These are phyloP conservation scores for Puccinia hordei DNA, from an alignment of 1,284 basidiomycete genomes.

Conservation along the genomic window DNA sequence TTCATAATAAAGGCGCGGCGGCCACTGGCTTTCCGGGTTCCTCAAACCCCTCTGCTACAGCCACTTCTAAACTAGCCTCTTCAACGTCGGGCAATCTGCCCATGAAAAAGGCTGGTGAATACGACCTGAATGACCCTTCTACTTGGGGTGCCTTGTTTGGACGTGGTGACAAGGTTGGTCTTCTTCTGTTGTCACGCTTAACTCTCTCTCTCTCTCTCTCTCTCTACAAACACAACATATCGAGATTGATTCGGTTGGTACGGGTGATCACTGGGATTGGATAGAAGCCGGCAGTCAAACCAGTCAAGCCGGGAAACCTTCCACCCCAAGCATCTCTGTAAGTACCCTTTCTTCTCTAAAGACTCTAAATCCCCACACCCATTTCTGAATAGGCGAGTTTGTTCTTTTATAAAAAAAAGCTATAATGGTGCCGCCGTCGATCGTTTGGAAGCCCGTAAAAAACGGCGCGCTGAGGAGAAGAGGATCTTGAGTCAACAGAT, in stretches of 20 bases:
- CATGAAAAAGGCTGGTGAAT: constrained; percentile 34
- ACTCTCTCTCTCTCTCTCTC: background rate
- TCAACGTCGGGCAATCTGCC: background rate
- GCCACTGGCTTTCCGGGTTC: background rate
- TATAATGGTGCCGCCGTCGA: constrained; percentile 9
- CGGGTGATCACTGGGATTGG: background rate
- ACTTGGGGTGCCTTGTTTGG: constrained; percentile 45
- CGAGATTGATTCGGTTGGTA: background rate
- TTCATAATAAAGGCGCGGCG: background rate
- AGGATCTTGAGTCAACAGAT: constrained; percentile 5
- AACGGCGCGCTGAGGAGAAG: constrained; percentile 37
- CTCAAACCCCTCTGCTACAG: background rate
- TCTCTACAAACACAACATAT: background rate
- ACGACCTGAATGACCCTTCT: constrained; percentile 40
- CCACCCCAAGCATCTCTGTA: constrained; percentile 30
- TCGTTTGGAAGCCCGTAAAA: constrained; percentile 26
- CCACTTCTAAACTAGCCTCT: background rate
- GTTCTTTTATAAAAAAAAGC: background rate
- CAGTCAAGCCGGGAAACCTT: constrained; percentile 40
- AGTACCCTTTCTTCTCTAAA: background rate
- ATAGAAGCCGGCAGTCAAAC: constrained; percentile 21
- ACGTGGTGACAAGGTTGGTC: constrained; percentile 25
- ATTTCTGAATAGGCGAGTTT: background rate
- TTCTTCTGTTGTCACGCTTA: background rate
- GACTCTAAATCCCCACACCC: no score